Conservation (phyloP, 805 yeast species). For the Grigorovia transvaalensis region DNA sequence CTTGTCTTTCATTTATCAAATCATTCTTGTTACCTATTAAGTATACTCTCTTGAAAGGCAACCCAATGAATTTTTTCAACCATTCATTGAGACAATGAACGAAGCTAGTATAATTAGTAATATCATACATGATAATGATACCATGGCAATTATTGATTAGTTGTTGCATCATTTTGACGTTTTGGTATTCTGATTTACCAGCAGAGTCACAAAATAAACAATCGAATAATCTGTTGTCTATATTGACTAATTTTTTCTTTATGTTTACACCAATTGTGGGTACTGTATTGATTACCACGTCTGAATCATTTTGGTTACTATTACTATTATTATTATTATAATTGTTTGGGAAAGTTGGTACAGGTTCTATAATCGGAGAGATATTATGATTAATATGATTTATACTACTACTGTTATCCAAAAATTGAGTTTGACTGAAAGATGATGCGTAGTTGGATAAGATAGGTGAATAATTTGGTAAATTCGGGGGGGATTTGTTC, state of each 20-base stretch:
- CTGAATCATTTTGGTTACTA: conserved; percentile 13
- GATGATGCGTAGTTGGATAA: background rate
- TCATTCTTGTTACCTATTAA: conserved; percentile 39
- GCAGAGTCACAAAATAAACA: conserved; percentile 43
- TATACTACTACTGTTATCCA: background rate
- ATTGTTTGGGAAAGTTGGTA: background rate
- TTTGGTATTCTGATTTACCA: conserved; percentile 40
- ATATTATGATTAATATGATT: conserved; percentile 2
- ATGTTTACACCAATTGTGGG: conserved; percentile 40
- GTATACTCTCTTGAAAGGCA: conserved; percentile 29
- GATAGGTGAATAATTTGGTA: background rate
- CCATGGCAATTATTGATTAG: conserved; percentile 40
- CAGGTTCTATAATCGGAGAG: background rate
- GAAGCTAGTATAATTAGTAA: conserved; percentile 31
- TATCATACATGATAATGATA: conserved; percentile 35
- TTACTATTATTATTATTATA: no score
- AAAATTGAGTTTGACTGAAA: background rate
- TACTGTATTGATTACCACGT: conserved; percentile 28
- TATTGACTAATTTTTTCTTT: conserved; percentile 34
- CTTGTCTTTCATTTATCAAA: conserved; percentile 28
- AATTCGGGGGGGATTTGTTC: background rate
- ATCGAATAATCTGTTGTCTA: conserved; percentile 36
- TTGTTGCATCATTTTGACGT: conserved; percentile 33
- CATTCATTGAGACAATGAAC: conserved; percentile 32
- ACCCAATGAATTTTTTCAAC: conserved; percentile 33